Evolutionary conservation across 768 basidiomycete species (phyloP).

Genomic region (Psilocybe cubensis): DNA sequence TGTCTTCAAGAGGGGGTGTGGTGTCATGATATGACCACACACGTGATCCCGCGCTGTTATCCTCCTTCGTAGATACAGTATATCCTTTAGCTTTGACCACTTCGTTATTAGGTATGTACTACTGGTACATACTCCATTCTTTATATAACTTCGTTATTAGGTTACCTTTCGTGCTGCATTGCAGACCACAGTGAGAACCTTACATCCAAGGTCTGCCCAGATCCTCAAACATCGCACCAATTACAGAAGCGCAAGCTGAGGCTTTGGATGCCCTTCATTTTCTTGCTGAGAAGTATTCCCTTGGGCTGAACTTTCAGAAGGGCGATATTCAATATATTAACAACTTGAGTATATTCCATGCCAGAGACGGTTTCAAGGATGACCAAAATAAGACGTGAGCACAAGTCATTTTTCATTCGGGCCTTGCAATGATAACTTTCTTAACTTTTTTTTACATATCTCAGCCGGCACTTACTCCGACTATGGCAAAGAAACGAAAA

Average conservation of each 20-base stretch:
- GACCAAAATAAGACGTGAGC: conserved; percentile 40
- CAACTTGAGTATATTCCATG: conserved; percentile 48
- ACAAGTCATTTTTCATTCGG: not conserved
- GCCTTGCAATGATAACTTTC: too few relatives aligned
- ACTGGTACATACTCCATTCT: conserved; percentile 1
- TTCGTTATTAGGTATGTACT: conserved; percentile 4
- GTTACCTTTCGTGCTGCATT: too few relatives aligned
- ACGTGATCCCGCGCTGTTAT: not conserved
- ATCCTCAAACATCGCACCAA: conserved; percentile 42
- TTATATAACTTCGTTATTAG: conserved; percentile 4
- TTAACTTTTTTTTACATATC: not conserved
- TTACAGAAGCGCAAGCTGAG: conserved; percentile 53
- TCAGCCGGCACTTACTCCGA: conserved; percentile 41
- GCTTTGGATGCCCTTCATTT: conserved; percentile 50
- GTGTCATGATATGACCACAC: too few relatives aligned
- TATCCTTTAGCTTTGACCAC: conserved; percentile 6
- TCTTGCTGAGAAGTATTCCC: conserved; percentile 44
- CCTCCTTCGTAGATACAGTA: not conserved
- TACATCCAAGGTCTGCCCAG: conserved; percentile 36
- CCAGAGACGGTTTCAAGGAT: conserved; percentile 47
- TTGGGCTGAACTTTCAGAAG: conserved; percentile 50
- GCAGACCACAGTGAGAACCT: too few relatives aligned
- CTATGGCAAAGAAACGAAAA: conserved; percentile 45
- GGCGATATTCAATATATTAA: conserved; percentile 56
- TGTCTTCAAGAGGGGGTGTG: too few relatives aligned